Evolutionary conservation across 139 green algal species (phyloP).

Genomic region (Picochlorum sp.): DNA sequence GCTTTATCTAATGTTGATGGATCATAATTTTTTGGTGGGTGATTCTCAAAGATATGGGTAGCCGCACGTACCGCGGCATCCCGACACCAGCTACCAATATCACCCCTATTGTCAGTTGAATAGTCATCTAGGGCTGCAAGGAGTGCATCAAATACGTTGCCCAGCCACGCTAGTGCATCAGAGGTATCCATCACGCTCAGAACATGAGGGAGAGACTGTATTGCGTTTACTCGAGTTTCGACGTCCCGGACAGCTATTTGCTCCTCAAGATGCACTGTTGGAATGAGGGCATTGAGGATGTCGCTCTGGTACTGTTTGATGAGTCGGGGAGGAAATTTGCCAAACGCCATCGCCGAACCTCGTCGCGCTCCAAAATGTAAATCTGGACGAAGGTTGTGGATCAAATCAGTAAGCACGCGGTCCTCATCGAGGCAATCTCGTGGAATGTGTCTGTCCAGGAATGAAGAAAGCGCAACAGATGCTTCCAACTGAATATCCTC

Average conservation of each 20-base stretch:
- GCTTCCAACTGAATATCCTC: constrained; percentile 54
- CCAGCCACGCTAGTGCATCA: not conserved
- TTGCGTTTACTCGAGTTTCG: constrained; percentile 62
- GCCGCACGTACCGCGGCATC: constrained; percentile 71
- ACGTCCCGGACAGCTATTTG: constrained; percentile 54
- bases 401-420: not conserved
- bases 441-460: constrained; percentile 27
- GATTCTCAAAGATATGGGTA: constrained; percentile 10
- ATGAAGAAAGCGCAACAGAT: constrained; percentile 46
- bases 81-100: constrained; percentile 91
- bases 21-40: too few species aligned
- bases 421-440: not conserved
- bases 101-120: constrained; percentile 84
- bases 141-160: constrained; percentile 23
- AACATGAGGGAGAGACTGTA: constrained; percentile 36
- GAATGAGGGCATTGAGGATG: constrained; percentile 31
- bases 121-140: constrained; percentile 77
- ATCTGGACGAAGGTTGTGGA: not conserved
- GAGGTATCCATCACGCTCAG: constrained; percentile 4
- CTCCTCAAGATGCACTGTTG: constrained; percentile 34
- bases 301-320: constrained; percentile 7
- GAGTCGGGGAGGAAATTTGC: constrained; percentile 9
- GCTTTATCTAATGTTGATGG: not conserved
- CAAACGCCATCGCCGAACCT: constrained; percentile 20
- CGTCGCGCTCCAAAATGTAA: constrained; percentile 10